Conservation (phyloP, 2,329 filamentous ascomycete genomes). For the Blastomyces emzantsi region DNA sequence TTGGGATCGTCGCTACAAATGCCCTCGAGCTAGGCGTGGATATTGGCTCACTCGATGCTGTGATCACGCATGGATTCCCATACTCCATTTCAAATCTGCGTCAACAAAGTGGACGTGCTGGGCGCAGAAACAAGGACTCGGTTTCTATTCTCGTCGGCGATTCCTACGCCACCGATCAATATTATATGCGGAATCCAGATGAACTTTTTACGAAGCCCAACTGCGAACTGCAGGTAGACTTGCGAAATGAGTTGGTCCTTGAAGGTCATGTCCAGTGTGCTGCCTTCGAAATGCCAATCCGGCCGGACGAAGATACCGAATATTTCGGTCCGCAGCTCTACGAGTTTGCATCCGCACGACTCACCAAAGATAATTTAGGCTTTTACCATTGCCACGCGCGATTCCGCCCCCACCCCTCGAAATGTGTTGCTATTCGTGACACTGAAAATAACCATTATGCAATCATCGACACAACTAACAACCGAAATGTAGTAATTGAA, state of each 20-base stretch:
- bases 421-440: constrained; percentile 78
- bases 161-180: constrained; percentile 81
- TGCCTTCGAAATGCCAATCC: constrained; percentile 87
- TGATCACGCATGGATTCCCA: constrained; percentile 88
- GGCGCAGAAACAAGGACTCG: constrained; percentile 85
- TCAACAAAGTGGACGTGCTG: constrained; percentile 89
- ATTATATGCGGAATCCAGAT: constrained; percentile 94
- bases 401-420: constrained; percentile 76
- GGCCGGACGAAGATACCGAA: constrained; percentile 59
- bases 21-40: constrained; percentile 91
- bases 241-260: constrained; percentile 82
- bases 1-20: constrained; percentile 89
- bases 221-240: constrained; percentile 76
- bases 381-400: constrained; percentile 87
- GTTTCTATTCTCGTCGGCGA: constrained; percentile 85
- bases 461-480: constrained; percentile 74
- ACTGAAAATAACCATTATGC: constrained; percentile 89
- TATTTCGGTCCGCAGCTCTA: constrained; percentile 73
- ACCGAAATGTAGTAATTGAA: constrained; percentile 70
- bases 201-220: constrained; percentile 88
- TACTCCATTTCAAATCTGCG: constrained; percentile 91
- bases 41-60: constrained; percentile 87
- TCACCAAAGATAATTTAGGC: constrained; percentile 64
- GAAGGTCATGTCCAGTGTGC: constrained; percentile 96
- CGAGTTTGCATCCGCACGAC: constrained; percentile 62